Base-by-base conservation (phyloP, 176 grass and related monocot species). In the Ensete ventricosum region DNA sequence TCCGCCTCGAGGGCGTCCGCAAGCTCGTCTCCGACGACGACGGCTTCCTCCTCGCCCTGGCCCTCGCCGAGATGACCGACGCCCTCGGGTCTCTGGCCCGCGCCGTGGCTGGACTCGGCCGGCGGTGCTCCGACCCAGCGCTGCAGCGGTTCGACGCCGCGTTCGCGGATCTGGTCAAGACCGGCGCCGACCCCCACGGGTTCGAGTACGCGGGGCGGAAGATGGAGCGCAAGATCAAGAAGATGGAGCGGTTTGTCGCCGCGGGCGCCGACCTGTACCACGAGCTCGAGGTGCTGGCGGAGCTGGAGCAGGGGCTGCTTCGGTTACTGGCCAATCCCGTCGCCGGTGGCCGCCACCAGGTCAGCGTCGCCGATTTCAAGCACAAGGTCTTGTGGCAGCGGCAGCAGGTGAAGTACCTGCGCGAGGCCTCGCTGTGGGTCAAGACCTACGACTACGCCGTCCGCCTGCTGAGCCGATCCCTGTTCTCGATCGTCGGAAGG, bases 201-300 rank as follows among this genome's bases (percentile, higher is more conserved):
- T 52, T 96, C 29, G 77, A 85, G 6, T 96, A 92, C 78, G 69
- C 69, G 0, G 23, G 13, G 17, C 59, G 19, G 64, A 96, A 96
- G 87, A 96, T 96, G 87, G 92, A 92, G 72, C 79, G 82, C 1
- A 92, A 96, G 83, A 85, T 84, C 53, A 76, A 88, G 69, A 90
- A 96, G 83, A 96, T 96, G 92, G 87, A 92, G 79, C 81, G 85
- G 13, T 65, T 96, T 0, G 83, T 96, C 2, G 77, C 85, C 0
- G 9, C 55, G 64, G 92, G 85, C 0, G 84, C 81, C 0, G 76
- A 77, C 73, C 89, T 96, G 0, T 67, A 74, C 60, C 89, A 96
- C 54, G 93, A 96, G 81, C 62, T 92, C 62, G 89, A 96, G 75
- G 87, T 92, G 83, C 84, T 96, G 43, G 64, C 73, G 2, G 89